Conservation (phyloP, 352 stramenopile species). For the Bremia lactucae region DNA sequence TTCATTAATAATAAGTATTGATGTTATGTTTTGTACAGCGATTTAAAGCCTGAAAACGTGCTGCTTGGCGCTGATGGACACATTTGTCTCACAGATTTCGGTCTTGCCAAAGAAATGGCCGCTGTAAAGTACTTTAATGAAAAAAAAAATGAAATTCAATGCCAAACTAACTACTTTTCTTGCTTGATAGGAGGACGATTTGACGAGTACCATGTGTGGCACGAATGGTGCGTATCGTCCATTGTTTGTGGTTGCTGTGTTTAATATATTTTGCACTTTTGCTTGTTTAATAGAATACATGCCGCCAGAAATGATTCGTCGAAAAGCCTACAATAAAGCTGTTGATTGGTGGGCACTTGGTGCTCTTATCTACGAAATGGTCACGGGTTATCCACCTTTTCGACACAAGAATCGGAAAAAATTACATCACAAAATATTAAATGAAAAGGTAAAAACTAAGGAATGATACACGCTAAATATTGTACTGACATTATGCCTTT, state of each 20-base stretch:
- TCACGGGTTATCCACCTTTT: conserved; percentile 63
- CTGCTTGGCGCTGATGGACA: conserved; percentile 84
- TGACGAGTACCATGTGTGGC: conserved; percentile 68
- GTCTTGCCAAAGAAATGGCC: conserved; percentile 69
- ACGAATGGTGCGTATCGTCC: conserved; percentile 40
- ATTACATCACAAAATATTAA: conserved; percentile 70
- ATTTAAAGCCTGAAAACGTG: conserved; percentile 90
- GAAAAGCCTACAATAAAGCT: conserved; percentile 74
- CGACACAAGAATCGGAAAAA: conserved; percentile 58
- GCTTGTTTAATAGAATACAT: conserved; percentile 53
- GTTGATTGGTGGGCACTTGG: conserved; percentile 82
- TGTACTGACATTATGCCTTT: no score
- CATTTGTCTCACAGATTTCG: conserved; percentile 89
- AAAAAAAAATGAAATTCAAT: no score
- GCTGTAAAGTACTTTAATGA: conserved; percentile 44
- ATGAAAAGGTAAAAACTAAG: conserved; percentile 67
- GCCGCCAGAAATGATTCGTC: conserved; percentile 74
- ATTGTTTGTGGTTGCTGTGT: neutral
- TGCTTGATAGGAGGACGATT: conserved; percentile 45
- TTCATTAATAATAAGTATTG: neutral
- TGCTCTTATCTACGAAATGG: conserved; percentile 72
- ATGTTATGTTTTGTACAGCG: conserved; percentile 25
- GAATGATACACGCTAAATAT: no score
- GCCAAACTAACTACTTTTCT: conserved; percentile 14
- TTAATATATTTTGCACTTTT: neutral